Conservation (phyloP, 495 filamentous ascomycete species). For the Talaromyces ruber region DNA sequence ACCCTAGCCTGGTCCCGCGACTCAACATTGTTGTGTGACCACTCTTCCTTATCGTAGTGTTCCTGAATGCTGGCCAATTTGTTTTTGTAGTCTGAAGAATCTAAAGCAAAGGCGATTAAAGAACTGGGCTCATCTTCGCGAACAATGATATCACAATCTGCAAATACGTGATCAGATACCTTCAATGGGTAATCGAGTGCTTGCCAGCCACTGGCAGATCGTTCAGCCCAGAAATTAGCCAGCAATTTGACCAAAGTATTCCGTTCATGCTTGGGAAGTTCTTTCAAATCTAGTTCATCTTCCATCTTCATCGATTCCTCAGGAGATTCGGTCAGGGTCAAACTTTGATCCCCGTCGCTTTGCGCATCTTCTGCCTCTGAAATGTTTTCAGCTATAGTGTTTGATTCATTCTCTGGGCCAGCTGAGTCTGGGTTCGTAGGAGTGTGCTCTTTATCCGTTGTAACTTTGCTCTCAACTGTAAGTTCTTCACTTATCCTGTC, state of each 20-base stretch:
- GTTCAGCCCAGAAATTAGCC: conserved; percentile 96
- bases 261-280: conserved; percentile 84
- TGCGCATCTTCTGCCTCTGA: conserved; percentile 52
- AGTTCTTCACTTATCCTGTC: conserved; percentile 21
- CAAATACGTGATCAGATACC: conserved; percentile 86
- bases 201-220: conserved; percentile 94
- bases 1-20: conserved; percentile 47
- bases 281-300: conserved; percentile 50
- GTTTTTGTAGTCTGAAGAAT: conserved; percentile 71
- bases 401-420: conserved; percentile 40
- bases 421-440: conserved; percentile 22
- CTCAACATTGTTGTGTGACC: conserved; percentile 8
- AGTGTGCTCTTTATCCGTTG: conserved; percentile 10
- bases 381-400: conserved; percentile 46
- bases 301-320: conserved; percentile 57
- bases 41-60: conserved; percentile 36
- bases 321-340: conserved; percentile 56
- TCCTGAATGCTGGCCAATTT: conserved; percentile 69
- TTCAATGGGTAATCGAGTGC: conserved; percentile 87
- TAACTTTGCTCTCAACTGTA: conserved; percentile 14
- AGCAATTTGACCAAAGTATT: conserved; percentile 89
- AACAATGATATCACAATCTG: conserved; percentile 96
- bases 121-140: conserved; percentile 97
- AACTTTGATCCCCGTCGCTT: conserved; percentile 61
- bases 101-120: conserved; percentile 84